phyloP scores from a whole-genome alignment of 495 filamentous ascomycete genomes.

The Hypoxylon crocopeplum region DNA sequence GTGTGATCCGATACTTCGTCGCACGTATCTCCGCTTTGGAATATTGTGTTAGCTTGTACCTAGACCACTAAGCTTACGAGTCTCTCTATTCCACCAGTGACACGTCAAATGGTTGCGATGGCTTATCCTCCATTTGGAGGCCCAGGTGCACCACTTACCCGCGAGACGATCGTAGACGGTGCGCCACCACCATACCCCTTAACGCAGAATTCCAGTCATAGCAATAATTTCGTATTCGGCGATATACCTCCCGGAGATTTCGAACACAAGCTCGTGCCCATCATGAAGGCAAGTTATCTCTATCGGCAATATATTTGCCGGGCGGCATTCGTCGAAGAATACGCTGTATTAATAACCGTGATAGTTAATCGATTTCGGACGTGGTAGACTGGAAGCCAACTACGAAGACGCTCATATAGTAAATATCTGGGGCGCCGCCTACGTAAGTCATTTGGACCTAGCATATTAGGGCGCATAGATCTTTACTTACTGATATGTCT shows the following conservation, averaged over 20 bases:
- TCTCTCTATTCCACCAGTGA: not conserved
- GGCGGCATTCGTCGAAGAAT: not conserved
- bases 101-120: constrained; percentile 29
- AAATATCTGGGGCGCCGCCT: too few relatives aligned
- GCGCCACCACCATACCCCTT: not conserved
- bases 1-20: not conserved
- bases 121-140: constrained; percentile 4
- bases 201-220: constrained; percentile 23
- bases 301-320: not conserved
- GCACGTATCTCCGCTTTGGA: too few relatives aligned
- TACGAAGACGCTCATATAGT: too few relatives aligned
- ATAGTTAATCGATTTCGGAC: constrained; percentile 36
- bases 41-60: too few relatives aligned
- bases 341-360: not conserved
- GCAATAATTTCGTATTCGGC: constrained; percentile 15
- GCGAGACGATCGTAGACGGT: not conserved
- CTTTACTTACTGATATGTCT: too few relatives aligned
- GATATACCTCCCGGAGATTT: not conserved
- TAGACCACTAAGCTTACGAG: too few relatives aligned
- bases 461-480: too few relatives aligned
- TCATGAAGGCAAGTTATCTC: constrained; percentile 12
- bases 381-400: not conserved
- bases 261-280: constrained; percentile 12
- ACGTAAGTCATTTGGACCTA: too few relatives aligned
- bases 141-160: not conserved